Base-by-base conservation (phyloP, 495 filamentous ascomycete genomes). In the Annulohypoxylon stygium region DNA sequence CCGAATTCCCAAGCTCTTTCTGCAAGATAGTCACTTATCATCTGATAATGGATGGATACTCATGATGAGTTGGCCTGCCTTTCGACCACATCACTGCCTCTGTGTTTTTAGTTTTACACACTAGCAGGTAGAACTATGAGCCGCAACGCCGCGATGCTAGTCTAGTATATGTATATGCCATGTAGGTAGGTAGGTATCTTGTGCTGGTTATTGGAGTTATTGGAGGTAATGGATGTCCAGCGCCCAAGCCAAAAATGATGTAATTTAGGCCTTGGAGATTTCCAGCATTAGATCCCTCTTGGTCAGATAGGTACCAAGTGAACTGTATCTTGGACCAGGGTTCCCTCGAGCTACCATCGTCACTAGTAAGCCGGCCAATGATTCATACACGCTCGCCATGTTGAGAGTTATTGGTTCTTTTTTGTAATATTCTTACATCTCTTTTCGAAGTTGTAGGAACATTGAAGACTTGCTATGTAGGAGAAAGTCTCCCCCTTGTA, bases 31-130 rank as follows among this genome's bases (percentile, higher is more conserved):
- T 72, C 69, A 72, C 60, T 61, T 71, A 63, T 74, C 65, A 69
- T 59, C 39, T 67, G 64, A 54, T 26, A 65, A 65, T 61, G 43
- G 43, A 67, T 65, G 61, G 65, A 73, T 65, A 65, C 60, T 58
- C 20, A 39, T 71, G 76, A 74, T 78, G 76, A 78, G 76, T 64
- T 78, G 76, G 76, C 76, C 61, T 26, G 48, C 36, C 60, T 53
- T 53, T 71, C 41, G 41, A 61, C 75, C 74, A 76, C 67, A 69
- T 73, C 74, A 76, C 63, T 20, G 70, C 53, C 57, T 64, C 54
- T 59, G 30, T 65, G 33, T 39, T 30, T 30, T 30, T 30, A 30
- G 36, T 43, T 65, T 64, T 50, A 48, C 53, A 43, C 61, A 43
- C 61, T 66, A 60, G 62, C 43, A 75, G 65, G 50, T 41, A 75